Base-by-base conservation (phyloP, 2,329 filamentous ascomycete genomes). In the Purpureocillium lavendulum region DNA sequence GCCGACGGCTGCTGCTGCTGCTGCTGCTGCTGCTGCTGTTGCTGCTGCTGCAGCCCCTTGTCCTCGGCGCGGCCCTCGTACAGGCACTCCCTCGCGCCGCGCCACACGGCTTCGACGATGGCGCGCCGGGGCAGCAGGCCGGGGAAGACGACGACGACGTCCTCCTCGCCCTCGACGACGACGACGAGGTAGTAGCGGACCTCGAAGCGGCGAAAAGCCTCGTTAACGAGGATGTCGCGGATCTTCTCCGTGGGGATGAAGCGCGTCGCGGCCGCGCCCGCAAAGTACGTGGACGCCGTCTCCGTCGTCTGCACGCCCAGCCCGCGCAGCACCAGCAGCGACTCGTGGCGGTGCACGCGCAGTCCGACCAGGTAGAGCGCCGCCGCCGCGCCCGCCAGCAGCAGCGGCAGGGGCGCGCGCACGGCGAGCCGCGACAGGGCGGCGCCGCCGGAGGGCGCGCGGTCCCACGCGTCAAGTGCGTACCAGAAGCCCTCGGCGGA, bases 81-180 rank as follows among this genome's bases (percentile, higher is more conserved):
- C 44, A 98, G 66, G 62, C 89, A 95, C 41, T 76, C 80, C 49
- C 86, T 76, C 3, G 83, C 78, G 1, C 88, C 90, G 51, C 87
- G 80, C 92, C 92, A 97, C 2, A 97, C 90, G 49, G 79, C 75
- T 66, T 96, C 88, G 21, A 97, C 70, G 40, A 94, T 82, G 36
- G 68, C 71, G 40, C 85, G 69, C 42, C 78, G 66, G 0, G 92
- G 92, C 45, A 96, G 58, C 48, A 95, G 62, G 41, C 74, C 75
- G 3, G 90, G 90, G 58, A 98, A 98, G 3, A 97, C 88, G n/a
- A 98, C 90, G 0, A 97, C 85, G 4, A 94, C 75, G 48, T 92
- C 82, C 39, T 82, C 76, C 62, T 97, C 90, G 2, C 82, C 88
- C 50, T 94, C 84, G 14, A 97, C 87, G 39, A 97, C 83, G 24